These are phyloP conservation scores for Solanum lycopersicoides DNA, from an alignment of 257 asterid genomes.

Conservation along the genomic window DNA sequence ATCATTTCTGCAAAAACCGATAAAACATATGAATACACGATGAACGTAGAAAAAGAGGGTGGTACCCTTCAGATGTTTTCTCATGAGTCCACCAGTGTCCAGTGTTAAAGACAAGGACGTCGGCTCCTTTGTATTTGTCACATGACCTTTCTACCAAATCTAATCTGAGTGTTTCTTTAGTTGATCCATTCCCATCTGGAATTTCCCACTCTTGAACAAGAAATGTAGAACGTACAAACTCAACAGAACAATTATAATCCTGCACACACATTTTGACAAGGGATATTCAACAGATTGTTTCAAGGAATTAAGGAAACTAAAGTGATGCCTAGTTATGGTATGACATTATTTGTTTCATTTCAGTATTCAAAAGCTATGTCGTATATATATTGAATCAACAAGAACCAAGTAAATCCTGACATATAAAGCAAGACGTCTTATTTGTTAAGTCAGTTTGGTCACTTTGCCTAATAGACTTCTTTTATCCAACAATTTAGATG, in stretches of 20 bases:
- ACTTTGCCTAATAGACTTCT: neutral
- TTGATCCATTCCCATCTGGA: conserved; percentile 46
- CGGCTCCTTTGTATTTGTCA: conserved; percentile 80
- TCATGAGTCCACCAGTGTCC: conserved; percentile 99
- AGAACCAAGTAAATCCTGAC: neutral
- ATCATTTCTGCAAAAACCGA: neutral
- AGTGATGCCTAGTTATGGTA: neutral
- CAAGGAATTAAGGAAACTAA: neutral
- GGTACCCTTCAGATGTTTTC: conserved; percentile 89
- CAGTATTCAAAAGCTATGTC: neutral
- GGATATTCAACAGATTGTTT: neutral
- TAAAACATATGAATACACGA: neutral
- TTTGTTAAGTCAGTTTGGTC: neutral
- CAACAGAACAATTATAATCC: conserved; percentile 83
- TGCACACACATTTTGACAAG: conserved; percentile 13
- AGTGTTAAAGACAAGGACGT: conserved; percentile 72
- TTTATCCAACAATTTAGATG: neutral
- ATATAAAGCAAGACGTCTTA: neutral
- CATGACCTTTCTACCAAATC: conserved; percentile 76
- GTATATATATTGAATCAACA: neutral
- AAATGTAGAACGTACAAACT: conserved; percentile 85
- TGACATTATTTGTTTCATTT: neutral
- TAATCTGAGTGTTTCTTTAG: conserved; percentile 63
- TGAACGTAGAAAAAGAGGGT: neutral
- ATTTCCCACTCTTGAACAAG: conserved; percentile 63